These are phyloP conservation scores for Fusarium buharicum DNA, from an alignment of 2,329 filamentous ascomycete species.

Conservation along the genomic window DNA sequence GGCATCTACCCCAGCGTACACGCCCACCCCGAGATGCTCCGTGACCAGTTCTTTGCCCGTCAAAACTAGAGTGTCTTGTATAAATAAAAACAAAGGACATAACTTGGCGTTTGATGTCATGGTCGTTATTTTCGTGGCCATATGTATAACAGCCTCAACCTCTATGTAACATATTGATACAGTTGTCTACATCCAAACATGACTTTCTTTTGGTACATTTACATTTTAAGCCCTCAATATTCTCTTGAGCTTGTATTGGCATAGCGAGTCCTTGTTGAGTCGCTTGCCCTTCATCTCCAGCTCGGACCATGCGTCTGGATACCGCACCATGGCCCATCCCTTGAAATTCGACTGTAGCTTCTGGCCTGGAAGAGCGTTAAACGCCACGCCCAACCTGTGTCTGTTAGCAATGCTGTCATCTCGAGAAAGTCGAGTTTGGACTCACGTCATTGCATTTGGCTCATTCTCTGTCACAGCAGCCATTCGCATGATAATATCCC, in stretches of 20 bases:
- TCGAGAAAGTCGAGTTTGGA: slow-evolving; percentile 41
- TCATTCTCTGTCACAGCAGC: slow-evolving; percentile 71
- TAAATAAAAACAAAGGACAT: slow-evolving; percentile 1
- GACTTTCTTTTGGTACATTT: slow-evolving; percentile 48
- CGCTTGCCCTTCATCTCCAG: slow-evolving; percentile 65
- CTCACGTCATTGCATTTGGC: slow-evolving; percentile 78
- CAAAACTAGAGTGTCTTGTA: slow-evolving; percentile 23
- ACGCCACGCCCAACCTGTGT: slow-evolving; percentile 76
- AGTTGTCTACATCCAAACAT: slow-evolving; percentile 43
- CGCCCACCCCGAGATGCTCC: slow-evolving; percentile 83
- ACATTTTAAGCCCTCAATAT: slow-evolving; percentile 60
- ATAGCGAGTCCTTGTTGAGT: slow-evolving; percentile 57
- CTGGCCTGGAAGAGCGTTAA: slow-evolving; percentile 76
- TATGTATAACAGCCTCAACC: slow-evolving; percentile 52
- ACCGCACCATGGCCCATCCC: slow-evolving; percentile 75
- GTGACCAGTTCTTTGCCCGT: slow-evolving; percentile 51
- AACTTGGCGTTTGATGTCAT: slow-evolving; percentile 36
- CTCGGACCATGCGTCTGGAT: slow-evolving; percentile 75
- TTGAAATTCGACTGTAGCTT: slow-evolving; percentile 76
- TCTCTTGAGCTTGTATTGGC: slow-evolving; percentile 61
- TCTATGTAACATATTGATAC: slow-evolving; percentile 52
- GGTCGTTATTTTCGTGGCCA: slow-evolving; percentile 43
- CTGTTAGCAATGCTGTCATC: slow-evolving; percentile 23
- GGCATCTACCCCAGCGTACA: slow-evolving; percentile 94
- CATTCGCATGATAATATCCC: slow-evolving; percentile 73